A percentile compares a stretch with the other conserved stretches of the same genome.
phyloP scores from a whole-genome alignment of 257 asterid genomes.

The Paulownia fortunei region DNA sequence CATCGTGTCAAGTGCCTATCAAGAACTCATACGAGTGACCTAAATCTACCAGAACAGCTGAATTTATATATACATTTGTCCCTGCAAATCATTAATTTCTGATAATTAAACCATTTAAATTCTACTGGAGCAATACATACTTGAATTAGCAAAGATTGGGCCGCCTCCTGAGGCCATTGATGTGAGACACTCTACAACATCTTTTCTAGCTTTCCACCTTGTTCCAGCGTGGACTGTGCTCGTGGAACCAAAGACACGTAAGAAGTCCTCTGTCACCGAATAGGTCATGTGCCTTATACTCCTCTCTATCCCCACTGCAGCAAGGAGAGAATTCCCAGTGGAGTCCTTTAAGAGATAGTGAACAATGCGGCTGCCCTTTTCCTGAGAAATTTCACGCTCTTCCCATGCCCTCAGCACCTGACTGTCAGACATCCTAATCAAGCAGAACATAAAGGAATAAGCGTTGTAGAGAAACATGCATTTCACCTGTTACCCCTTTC shows the following conservation, averaged over 20 bases:
- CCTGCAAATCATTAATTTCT: not conserved
- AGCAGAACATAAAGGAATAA: slow-evolving; percentile 8
- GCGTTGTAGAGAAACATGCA: not conserved
- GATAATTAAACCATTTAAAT: not conserved
- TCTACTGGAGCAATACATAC: slow-evolving; percentile 36
- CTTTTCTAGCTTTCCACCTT: slow-evolving; percentile 51
- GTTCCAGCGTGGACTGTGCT: slow-evolving; percentile 33
- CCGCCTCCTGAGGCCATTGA: slow-evolving; percentile 36
- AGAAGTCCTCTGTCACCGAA: slow-evolving; percentile 40
- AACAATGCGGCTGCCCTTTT: slow-evolving; percentile 44
- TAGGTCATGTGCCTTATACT: slow-evolving; percentile 43
- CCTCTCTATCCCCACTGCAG: slow-evolving; percentile 53
- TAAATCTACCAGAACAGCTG: not conserved
- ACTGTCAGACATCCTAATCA: slow-evolving; percentile 47
- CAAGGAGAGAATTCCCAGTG: slow-evolving; percentile 40
- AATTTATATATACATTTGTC: not conserved
- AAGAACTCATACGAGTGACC: not conserved
- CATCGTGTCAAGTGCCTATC: not conserved
- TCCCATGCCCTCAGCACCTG: slow-evolving; percentile 50
- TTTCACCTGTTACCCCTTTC: slow-evolving; percentile 3
- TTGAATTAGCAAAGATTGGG: slow-evolving; percentile 40
- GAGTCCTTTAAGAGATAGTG: slow-evolving; percentile 47
- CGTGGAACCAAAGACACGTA: slow-evolving; percentile 43
- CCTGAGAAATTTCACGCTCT: slow-evolving; percentile 36
- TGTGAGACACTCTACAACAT: slow-evolving; percentile 45